Conservation (phyloP, 805 yeast species). For the Yamadazyma paraphyllophila region DNA sequence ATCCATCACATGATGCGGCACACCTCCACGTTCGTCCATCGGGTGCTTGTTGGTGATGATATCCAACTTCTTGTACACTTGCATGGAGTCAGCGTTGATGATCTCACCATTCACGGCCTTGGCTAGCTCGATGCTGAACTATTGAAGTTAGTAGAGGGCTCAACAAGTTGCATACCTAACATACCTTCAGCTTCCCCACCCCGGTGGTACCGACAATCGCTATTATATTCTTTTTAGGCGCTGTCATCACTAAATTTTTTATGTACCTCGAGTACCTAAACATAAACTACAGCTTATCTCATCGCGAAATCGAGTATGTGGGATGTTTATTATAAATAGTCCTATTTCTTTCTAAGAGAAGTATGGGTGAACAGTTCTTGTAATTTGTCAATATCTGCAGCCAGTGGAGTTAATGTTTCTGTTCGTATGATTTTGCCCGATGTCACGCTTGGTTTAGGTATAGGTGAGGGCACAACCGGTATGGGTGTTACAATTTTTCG, state of each 20-base stretch:
- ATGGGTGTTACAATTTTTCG: conserved; percentile 12
- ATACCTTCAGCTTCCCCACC: conserved; percentile 85
- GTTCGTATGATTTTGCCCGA: neutral
- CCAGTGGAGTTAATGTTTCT: conserved; percentile 10
- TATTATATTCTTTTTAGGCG: conserved; percentile 42
- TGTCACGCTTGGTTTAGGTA: neutral
- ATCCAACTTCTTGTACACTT: conserved; percentile 72
- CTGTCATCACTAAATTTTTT: conserved; percentile 28
- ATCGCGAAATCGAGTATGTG: conserved; percentile 6
- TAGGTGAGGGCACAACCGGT: conserved; percentile 13
- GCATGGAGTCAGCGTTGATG: conserved; percentile 97
- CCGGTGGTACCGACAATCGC: conserved; percentile 93
- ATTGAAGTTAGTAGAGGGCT: neutral
- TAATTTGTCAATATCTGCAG: conserved; percentile 10
- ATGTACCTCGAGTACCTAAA: conserved; percentile 17
- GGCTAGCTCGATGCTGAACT: conserved; percentile 77
- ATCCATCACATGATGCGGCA: conserved; percentile 85
- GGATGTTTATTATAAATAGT: neutral
- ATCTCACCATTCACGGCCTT: conserved; percentile 77
- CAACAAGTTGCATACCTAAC: conserved; percentile 14
- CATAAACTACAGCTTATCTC: conserved; percentile 6
- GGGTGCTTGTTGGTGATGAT: conserved; percentile 94
- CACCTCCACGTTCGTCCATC: conserved; percentile 63
- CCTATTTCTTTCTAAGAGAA: neutral
- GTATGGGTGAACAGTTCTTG: conserved; percentile 14